Conservation (phyloP, 345 rosid genomes). For the Populus simonii region DNA sequence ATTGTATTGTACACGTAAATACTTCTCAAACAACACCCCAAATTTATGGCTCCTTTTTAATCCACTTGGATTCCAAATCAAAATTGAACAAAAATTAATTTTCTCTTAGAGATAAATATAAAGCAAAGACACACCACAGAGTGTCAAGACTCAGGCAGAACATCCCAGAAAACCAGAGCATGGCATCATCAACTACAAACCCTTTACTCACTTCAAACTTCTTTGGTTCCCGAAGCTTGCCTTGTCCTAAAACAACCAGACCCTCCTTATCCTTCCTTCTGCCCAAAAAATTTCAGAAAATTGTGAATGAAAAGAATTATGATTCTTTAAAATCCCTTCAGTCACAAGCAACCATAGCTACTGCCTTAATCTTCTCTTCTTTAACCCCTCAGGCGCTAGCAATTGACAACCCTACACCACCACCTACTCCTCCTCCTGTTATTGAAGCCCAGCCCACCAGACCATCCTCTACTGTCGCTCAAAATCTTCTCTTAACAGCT, state of each 20-base stretch:
- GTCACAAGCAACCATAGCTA: slow-evolving; percentile 46
- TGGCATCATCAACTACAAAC: slow-evolving; percentile 36
- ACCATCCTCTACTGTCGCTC: slow-evolving; percentile 50
- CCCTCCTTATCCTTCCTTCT: slow-evolving; percentile 19
- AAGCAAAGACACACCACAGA: not conserved
- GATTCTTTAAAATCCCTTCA: slow-evolving; percentile 11
- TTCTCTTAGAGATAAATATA: not conserved
- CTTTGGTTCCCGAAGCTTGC: slow-evolving; percentile 32
- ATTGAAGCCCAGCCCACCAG: slow-evolving; percentile 47
- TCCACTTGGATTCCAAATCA: slow-evolving; percentile 5
- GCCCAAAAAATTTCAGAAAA: slow-evolving; percentile 19
- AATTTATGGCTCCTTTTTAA: slow-evolving; percentile 26
- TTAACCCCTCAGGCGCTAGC: slow-evolving; percentile 53
- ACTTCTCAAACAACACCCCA: slow-evolving; percentile 33
- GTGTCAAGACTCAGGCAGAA: not conserved
- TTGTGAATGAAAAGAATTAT: slow-evolving; percentile 15
- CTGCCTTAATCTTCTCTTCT: slow-evolving; percentile 53
- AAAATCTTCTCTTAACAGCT: slow-evolving; percentile 50
- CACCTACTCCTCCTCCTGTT: slow-evolving; percentile 31
- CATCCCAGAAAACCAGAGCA: slow-evolving; percentile 5
- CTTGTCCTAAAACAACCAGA: slow-evolving; percentile 46
- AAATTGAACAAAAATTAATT: not conserved
- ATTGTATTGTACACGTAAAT: slow-evolving; percentile 38
- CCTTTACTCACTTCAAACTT: slow-evolving; percentile 44
- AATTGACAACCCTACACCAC: slow-evolving; percentile 34